A percentile compares a stretch with the other conserved stretches of the same genome.
These are phyloP conservation scores for Elsinoe fawcettii DNA, from an alignment of 2,329 filamentous ascomycete species.

Conservation along the genomic window DNA sequence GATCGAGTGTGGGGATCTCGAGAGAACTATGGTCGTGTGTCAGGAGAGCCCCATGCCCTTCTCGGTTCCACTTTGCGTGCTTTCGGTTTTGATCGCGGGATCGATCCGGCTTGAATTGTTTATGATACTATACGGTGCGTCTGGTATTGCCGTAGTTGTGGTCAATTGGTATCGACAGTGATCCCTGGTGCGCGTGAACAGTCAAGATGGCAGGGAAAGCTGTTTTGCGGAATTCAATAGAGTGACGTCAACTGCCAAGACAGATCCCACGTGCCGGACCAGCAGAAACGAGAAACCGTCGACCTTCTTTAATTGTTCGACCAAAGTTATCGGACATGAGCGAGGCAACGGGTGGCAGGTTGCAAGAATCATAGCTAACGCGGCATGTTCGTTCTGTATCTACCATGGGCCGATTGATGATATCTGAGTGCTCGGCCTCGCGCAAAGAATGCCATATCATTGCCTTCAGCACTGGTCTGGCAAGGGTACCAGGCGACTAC, in stretches of 20 bases:
- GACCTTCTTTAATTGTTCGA: background rate
- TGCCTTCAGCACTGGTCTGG: too few relatives aligned
- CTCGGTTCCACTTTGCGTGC: too few relatives aligned
- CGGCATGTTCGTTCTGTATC: too few relatives aligned
- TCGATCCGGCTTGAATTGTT: too few relatives aligned
- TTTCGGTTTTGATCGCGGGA: too few relatives aligned
- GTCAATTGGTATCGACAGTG: background rate
- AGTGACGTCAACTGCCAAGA: slow-evolving; percentile 10
- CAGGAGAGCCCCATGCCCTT: background rate
- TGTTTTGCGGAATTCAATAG: slow-evolving; percentile 10
- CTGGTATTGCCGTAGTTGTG: too few relatives aligned
- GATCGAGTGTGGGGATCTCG: background rate
- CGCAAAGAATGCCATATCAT: too few relatives aligned
- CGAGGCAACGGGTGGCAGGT: background rate
- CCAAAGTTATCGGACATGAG: background rate
- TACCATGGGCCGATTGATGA: too few relatives aligned
- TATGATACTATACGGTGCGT: too few relatives aligned
- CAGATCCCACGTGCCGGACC: slow-evolving; percentile 5
- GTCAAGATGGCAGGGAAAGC: background rate
- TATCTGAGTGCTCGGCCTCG: too few relatives aligned
- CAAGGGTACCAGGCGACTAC: too few relatives aligned
- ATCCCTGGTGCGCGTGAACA: background rate
- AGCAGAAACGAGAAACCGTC: background rate
- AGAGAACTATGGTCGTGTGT: background rate
- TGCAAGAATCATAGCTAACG: too few relatives aligned